Evolutionary conservation across 257 asterid species (phyloP).

Genomic region (Capsicum baccatum): DNA sequence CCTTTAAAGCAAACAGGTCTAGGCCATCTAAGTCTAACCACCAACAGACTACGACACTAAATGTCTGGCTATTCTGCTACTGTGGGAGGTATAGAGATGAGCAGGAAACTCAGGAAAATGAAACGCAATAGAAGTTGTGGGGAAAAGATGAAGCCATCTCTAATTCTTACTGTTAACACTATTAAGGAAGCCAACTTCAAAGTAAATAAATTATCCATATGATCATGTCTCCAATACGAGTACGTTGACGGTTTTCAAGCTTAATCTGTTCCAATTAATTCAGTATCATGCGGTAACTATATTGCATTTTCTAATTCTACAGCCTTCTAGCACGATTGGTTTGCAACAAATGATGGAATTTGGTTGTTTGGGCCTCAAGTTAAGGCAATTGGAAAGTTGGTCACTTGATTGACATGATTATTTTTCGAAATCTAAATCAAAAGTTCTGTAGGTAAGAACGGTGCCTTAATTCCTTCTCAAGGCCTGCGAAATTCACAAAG

Average conservation of each 20-base stretch:
- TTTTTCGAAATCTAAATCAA: neutral
- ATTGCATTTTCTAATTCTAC: neutral
- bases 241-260: neutral
- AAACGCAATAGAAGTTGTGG: neutral
- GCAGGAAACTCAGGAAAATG: neutral
- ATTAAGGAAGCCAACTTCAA: neutral
- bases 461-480: neutral
- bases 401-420: neutral
- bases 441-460: neutral
- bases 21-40: neutral
- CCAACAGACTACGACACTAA: neutral
- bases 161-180: neutral
- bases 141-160: neutral
- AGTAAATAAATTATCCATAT: neutral
- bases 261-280: neutral
- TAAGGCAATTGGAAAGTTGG: slow-evolving; percentile 9
- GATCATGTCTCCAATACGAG: neutral
- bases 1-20: neutral
- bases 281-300: neutral
- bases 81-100: neutral
- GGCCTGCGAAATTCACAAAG: neutral
- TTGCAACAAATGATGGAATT: neutral
- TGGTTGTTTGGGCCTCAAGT: neutral
- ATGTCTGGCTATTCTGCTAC: neutral
- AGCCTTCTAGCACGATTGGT: neutral